Evolutionary conservation across 2,329 filamentous ascomycete species (phyloP), one percentile per base, ranked within the genome.

Genomic region (Fusarium xyrophilum): DNA sequence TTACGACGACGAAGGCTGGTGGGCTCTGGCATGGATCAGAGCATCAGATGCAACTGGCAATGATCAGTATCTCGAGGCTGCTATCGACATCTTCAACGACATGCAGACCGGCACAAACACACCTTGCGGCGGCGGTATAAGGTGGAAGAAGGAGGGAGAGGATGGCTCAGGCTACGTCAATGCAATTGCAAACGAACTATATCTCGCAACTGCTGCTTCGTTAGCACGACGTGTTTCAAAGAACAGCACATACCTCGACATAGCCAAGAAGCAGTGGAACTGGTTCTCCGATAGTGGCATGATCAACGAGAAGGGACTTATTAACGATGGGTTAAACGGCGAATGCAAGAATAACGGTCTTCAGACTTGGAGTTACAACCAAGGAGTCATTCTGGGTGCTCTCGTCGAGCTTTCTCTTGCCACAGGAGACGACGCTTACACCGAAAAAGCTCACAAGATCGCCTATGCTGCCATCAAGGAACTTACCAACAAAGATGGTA

Each of bases 1-100:
- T 61, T 87, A 86, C 67, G 87, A 89, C 65, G 87, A 89, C 70
- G 84, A 86, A 72, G 83, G 85, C n/a, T 89, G 87, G 87, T 89
- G 87, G 87, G 86, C 83, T 13, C 79, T 89, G 60, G 87, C 81
- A 21, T 83, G 86, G 80, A 84, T 89, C 55, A 82, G 84, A 27
- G 79, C 84, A 7, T 87, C 82, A 70, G 87, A 89, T 70, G 77
- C 86, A 19, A 86, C 86, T 0, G 76, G 79, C 6, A 78, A 88
- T 44, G 36, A 67, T 4, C 79, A 80, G n/a, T 89, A 87, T 67
- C 83, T 89, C 39, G 73, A 85, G 47, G 80, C 82, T 9, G 85
- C 86, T 12, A 80, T 81, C 56, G 75, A 79, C 35, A 82, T 89
- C 58, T 88, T 88, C 68, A 80, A 84, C 30, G 86, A 89, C 71